phyloP scores from a whole-genome alignment of 2,329 filamentous ascomycete species.

The Ciborinia camelliae region DNA sequence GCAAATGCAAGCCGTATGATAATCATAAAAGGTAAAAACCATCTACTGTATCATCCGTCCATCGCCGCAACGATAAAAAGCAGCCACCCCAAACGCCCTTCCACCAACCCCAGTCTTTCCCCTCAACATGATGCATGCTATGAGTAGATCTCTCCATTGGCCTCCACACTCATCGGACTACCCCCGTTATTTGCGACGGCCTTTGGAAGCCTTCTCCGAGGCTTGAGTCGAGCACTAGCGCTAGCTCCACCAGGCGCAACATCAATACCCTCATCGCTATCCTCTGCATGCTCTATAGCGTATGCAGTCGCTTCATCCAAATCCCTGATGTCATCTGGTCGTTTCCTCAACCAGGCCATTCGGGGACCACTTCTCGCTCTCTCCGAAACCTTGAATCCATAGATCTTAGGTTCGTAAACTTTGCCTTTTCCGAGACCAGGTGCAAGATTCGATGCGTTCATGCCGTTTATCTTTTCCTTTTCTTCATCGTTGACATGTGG shows the following conservation, averaged over 20 bases:
- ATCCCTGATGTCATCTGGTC: slow-evolving; percentile 74
- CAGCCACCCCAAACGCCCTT: slow-evolving; percentile 7
- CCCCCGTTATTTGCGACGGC: slow-evolving; percentile 26
- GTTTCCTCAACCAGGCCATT: slow-evolving; percentile 93
- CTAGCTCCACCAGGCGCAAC: slow-evolving; percentile 23
- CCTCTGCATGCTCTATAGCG: slow-evolving; percentile 53
- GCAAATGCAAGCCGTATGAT: slow-evolving; percentile 8
- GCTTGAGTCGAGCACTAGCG: slow-evolving; percentile 13
- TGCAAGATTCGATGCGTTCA: slow-evolving; percentile 81
- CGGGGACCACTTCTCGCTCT: slow-evolving; percentile 83
- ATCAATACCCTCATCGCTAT: slow-evolving; percentile 50
- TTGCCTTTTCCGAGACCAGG: slow-evolving; percentile 77
- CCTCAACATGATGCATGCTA: slow-evolving; percentile 18
- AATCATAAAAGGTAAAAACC: slow-evolving; percentile 5
- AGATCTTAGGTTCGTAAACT: slow-evolving; percentile 94
- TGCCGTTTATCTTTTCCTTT: slow-evolving; percentile 70
- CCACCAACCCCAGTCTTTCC: neutral
- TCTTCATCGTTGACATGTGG: slow-evolving; percentile 43
- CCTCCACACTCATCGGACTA: slow-evolving; percentile 38
- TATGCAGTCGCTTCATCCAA: slow-evolving; percentile 72
- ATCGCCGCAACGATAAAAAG: slow-evolving; percentile 14
- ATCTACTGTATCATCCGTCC: slow-evolving; percentile 14
- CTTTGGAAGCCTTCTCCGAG: slow-evolving; percentile 5
- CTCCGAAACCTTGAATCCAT: slow-evolving; percentile 93
- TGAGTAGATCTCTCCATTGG: slow-evolving; percentile 28